phyloP scores from a whole-genome alignment of 768 basidiomycete genomes.

The Pholiota conissans region DNA sequence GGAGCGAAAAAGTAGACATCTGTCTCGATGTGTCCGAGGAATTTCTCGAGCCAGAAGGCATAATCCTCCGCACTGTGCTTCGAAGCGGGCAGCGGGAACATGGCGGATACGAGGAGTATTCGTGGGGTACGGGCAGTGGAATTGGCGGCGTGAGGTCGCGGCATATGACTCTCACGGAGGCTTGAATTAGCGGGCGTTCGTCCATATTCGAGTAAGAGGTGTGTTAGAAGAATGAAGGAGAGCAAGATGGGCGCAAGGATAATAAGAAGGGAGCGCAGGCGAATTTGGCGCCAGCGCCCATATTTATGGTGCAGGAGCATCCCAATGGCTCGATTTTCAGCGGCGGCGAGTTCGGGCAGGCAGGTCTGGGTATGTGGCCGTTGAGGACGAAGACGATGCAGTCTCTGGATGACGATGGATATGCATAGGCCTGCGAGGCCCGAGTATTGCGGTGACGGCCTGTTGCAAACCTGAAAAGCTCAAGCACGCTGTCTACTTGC shows the following conservation, averaged over 20 bases:
- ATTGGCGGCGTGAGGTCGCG: background rate
- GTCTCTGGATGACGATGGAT: too few species aligned
- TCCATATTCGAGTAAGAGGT: background rate
- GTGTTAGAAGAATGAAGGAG: background rate
- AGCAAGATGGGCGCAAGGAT: background rate
- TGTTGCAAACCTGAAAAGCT: background rate
- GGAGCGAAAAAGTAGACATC: slow-evolving; percentile 58
- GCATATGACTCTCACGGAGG: background rate
- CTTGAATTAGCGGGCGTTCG: background rate
- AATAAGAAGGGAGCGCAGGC: background rate
- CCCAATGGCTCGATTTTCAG: background rate
- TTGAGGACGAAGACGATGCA: background rate
- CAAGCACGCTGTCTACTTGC: too few species aligned
- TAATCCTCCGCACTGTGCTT: slow-evolving; percentile 52
- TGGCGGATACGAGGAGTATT: slow-evolving; percentile 54
- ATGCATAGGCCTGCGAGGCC: background rate
- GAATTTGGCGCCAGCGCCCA: background rate
- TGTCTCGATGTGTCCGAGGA: slow-evolving; percentile 42
- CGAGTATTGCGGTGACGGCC: background rate
- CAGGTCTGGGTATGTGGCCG: background rate
- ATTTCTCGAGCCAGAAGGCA: slow-evolving; percentile 41
- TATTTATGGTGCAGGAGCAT: background rate
- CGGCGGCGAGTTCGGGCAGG: background rate
- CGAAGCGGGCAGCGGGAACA: slow-evolving; percentile 50
- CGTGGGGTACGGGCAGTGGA: slow-evolving; percentile 10